These are phyloP conservation scores for Amanita fuliginea DNA, from an alignment of 768 basidiomycete genomes.

Conservation along the genomic window DNA sequence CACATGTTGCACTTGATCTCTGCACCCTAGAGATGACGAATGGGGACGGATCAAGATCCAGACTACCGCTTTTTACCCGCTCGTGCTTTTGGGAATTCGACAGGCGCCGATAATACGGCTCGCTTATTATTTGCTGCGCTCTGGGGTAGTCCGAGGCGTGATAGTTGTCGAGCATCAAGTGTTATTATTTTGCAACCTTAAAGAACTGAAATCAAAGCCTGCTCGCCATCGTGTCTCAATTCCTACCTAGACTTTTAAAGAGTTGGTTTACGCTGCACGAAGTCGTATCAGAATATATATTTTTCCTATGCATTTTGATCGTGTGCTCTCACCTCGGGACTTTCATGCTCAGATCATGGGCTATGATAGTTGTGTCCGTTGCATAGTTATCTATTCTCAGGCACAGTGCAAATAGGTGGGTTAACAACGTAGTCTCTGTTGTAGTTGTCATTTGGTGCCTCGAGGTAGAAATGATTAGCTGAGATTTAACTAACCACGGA, in stretches of 20 bases:
- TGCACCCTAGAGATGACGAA: neutral
- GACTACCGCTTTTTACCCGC: slow-evolving; percentile 20
- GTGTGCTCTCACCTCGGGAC: slow-evolving; percentile 43
- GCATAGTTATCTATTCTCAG: slow-evolving; percentile 72
- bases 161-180: slow-evolving; percentile 50
- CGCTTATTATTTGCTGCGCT: slow-evolving; percentile 53
- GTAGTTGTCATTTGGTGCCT: slow-evolving; percentile 44
- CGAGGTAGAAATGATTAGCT: neutral
- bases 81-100: slow-evolving; percentile 68
- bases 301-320: neutral
- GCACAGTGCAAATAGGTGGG: slow-evolving; percentile 74
- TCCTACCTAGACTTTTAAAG: slow-evolving; percentile 64
- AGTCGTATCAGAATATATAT: slow-evolving; percentile 3
- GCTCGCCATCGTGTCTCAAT: neutral
- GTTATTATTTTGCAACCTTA: slow-evolving; percentile 64
- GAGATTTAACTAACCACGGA: neutral
- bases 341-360: slow-evolving; percentile 63
- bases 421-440: slow-evolving; percentile 60
- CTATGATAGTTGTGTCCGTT: slow-evolving; percentile 55
- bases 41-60: neutral
- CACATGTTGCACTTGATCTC: neutral
- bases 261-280: slow-evolving; percentile 40
- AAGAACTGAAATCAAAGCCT: slow-evolving; percentile 3
- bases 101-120: slow-evolving; percentile 65
- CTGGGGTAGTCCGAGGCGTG: slow-evolving; percentile 56